These are phyloP conservation scores for Oryza glaberrima DNA, from an alignment of 176 grass and related monocot genomes.

Conservation along the genomic window DNA sequence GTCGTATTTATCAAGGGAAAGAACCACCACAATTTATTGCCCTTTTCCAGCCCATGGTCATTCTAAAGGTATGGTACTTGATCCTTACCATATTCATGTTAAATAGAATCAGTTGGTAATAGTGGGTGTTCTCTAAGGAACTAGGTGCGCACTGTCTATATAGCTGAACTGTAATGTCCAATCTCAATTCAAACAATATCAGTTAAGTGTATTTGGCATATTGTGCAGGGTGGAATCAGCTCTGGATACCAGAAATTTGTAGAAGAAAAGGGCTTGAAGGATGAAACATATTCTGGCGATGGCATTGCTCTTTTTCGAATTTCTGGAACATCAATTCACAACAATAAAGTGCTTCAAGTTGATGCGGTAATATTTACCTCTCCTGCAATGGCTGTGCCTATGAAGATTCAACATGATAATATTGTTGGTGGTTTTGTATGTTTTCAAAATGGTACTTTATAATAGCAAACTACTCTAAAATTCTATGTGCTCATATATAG, in stretches of 20 bases:
- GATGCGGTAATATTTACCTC: constrained; percentile 63
- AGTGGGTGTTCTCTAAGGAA: constrained; percentile 11
- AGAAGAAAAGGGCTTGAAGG: constrained; percentile 59
- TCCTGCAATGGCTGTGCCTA: not conserved
- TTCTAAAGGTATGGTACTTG: constrained; percentile 72
- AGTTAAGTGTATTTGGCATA: constrained; percentile 26
- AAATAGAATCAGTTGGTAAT: constrained; percentile 3
- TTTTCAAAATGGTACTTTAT: constrained; percentile 19
- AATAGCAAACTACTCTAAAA: constrained; percentile 20
- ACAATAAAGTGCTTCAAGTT: constrained; percentile 90
- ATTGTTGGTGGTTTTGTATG: not conserved
- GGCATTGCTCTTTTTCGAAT: constrained; percentile 74
- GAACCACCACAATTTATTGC: constrained; percentile 88
- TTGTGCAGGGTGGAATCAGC: constrained; percentile 77
- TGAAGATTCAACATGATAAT: constrained; percentile 16
- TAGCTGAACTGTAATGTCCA: constrained; percentile 24
- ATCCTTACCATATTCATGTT: constrained; percentile 20
- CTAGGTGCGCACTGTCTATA: constrained; percentile 10
- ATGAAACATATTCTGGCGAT: constrained; percentile 84
- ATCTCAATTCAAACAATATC: not conserved
- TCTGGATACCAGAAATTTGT: constrained; percentile 76
- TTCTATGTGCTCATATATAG: constrained; percentile 9
- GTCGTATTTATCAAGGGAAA: constrained; percentile 83
- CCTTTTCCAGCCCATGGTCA: constrained; percentile 91
- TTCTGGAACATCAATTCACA: constrained; percentile 71